phyloP scores from a whole-genome alignment of 1,284 basidiomycete genomes.

The Cryptococcus amylolentus region DNA sequence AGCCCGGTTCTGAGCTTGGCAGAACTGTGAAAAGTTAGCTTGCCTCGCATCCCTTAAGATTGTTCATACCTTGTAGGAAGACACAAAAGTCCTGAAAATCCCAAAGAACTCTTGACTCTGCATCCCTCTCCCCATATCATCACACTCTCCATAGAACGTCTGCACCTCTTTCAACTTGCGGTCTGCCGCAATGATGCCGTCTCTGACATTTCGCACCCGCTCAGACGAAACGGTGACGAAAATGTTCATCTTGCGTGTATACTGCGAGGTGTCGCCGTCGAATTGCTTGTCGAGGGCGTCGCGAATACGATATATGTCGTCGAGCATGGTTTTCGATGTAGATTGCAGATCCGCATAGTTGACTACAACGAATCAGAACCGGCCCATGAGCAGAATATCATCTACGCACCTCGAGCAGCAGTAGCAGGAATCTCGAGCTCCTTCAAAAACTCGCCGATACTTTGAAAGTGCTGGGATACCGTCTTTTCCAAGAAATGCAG shows the following conservation, averaged over 20 bases:
- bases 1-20: constrained; percentile 66
- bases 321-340: constrained; percentile 60
- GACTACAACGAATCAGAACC: constrained; percentile 9
- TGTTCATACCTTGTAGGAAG: constrained; percentile 72
- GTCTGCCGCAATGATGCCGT: constrained; percentile 79
- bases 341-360: constrained; percentile 43
- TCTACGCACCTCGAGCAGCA: constrained; percentile 74
- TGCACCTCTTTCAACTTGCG: constrained; percentile 75
- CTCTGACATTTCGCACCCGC: constrained; percentile 73
- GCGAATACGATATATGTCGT: constrained; percentile 71
- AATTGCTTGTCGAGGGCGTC: constrained; percentile 76
- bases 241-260: constrained; percentile 82
- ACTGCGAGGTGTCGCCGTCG: constrained; percentile 65
- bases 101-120: constrained; percentile 74
- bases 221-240: constrained; percentile 71
- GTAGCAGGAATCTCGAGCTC: constrained; percentile 87
- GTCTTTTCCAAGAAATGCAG: constrained; percentile 93
- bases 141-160: constrained; percentile 86
- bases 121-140: constrained; percentile 55
- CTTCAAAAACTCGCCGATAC: constrained; percentile 82
- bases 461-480: constrained; percentile 79
- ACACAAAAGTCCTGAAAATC: constrained; percentile 90
- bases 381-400: neutral
- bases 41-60: neutral
- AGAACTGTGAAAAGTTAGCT: constrained; percentile 61